Evolutionary conservation across 805 yeast genomes (phyloP).

Genomic region (Starmerella vaccinii): DNA sequence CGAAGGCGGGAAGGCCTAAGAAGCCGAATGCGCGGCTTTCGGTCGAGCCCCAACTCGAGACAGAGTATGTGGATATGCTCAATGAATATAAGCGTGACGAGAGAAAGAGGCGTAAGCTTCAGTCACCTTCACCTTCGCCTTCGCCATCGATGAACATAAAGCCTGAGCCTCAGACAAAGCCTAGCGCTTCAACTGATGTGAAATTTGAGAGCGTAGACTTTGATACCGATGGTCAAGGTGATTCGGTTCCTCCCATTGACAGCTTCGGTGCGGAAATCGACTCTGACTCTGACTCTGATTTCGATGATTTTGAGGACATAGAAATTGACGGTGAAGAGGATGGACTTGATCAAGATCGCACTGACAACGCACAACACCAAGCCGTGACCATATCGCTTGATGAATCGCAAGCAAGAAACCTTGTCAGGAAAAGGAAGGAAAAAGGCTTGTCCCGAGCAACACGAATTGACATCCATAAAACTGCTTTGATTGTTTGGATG

Average conservation of each 20-base stretch:
- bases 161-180: background rate
- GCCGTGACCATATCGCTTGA: constrained; percentile 15
- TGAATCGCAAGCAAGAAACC: constrained; percentile 1
- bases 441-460: constrained; percentile 4
- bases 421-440: constrained; percentile 4
- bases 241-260: background rate
- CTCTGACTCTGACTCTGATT: constrained; percentile 12
- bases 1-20: background rate
- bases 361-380: background rate
- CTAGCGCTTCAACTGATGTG: background rate
- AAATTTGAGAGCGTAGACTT: background rate
- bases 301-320: constrained; percentile 25
- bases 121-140: background rate
- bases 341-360: constrained; percentile 1
- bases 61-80: constrained; percentile 18
- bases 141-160: background rate
- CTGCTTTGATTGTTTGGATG: constrained; percentile 48
- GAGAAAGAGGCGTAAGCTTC: constrained; percentile 7
- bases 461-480: constrained; percentile 49
- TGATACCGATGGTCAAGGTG: background rate
- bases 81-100: constrained; percentile 12
- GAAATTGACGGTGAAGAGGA: constrained; percentile 15
- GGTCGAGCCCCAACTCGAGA: constrained; percentile 6
- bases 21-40: background rate
- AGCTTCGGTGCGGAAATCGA: background rate